A percentile compares a stretch with the other conserved stretches of the same genome.
Conservation (phyloP, 2,329 filamentous ascomycete genomes). For the Onygenales sp. region DNA sequence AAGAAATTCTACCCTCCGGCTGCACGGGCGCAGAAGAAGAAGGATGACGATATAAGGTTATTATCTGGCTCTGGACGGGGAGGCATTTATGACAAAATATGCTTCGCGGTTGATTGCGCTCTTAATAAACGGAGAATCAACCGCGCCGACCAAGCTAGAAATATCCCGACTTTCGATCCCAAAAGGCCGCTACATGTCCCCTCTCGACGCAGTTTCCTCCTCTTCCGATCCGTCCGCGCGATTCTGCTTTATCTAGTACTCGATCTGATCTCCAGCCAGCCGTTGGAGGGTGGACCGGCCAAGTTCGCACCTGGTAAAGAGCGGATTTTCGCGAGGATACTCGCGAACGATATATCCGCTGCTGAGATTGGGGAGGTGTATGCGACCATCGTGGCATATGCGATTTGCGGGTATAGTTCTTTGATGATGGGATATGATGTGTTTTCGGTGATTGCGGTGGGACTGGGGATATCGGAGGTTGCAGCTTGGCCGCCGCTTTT, state of each 20-base stretch:
- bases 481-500: background rate
- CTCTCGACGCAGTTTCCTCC: conserved; percentile 2
- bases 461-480: background rate
- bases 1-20: background rate
- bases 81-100: background rate
- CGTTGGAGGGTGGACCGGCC: conserved; percentile 1
- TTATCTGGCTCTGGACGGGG: background rate
- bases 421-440: background rate
- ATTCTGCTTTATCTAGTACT: conserved; percentile 5
- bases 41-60: background rate
- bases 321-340: conserved; percentile 1
- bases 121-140: conserved; percentile 1
- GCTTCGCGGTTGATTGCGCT: background rate
- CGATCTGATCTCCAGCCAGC: conserved; percentile 3
- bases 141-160: conserved; percentile 1
- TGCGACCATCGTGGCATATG: background rate
- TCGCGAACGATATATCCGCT: background rate
- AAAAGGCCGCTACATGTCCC: background rate
- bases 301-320: conserved; percentile 5
- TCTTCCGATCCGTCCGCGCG: conserved; percentile 3
- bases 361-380: conserved; percentile 2
- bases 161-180: background rate
- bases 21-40: background rate
- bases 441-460: background rate
- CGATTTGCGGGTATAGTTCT: background rate